A percentile compares a stretch with the other conserved stretches of the same genome.
Conservation (phyloP, 768 basidiomycete genomes). For the Artomyces pyxidatus region DNA sequence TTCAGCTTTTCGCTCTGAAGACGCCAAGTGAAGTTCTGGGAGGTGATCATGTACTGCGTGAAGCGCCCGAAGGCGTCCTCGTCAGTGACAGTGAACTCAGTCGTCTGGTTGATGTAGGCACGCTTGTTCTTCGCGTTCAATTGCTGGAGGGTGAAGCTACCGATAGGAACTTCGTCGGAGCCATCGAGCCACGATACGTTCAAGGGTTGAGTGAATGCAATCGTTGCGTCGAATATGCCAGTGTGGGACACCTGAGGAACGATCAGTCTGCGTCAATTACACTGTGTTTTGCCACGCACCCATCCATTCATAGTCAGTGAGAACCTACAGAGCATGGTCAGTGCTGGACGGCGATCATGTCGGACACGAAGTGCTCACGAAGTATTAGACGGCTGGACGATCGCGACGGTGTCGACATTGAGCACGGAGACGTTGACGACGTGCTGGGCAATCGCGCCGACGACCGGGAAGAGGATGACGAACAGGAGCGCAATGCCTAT, state of each 20-base stretch:
- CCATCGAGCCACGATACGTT: constrained; percentile 51
- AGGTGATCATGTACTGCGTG: constrained; percentile 55
- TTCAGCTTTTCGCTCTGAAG: constrained; percentile 46
- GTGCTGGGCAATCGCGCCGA: constrained; percentile 56
- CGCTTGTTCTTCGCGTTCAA: constrained; percentile 46
- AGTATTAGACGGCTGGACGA: constrained; percentile 44
- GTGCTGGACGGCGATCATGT: not conserved
- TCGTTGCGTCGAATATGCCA: constrained; percentile 55
- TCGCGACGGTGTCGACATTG: constrained; percentile 43
- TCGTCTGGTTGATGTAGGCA: constrained; percentile 55
- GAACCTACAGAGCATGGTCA: constrained; percentile 33
- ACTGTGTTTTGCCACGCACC: no score
- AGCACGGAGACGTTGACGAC: constrained; percentile 51
- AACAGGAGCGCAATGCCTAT: constrained; percentile 58
- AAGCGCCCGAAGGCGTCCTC: constrained; percentile 54
- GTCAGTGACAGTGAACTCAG: constrained; percentile 48
- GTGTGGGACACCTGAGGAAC: constrained; percentile 50
- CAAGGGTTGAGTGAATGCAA: constrained; percentile 50
- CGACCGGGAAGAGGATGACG: constrained; percentile 59
- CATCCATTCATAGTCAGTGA: constrained; percentile 42
- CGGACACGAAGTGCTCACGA: constrained; percentile 33
- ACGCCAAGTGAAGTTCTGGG: constrained; percentile 60
- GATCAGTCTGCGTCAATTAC: no score
- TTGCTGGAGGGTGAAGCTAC: constrained; percentile 39
- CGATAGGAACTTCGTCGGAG: constrained; percentile 41